Percentiles rank a stretch among this genome's conserved stretches.
These are phyloP conservation scores for Botrytis porri DNA, from an alignment of 2,329 filamentous ascomycete genomes.

Conservation along the genomic window DNA sequence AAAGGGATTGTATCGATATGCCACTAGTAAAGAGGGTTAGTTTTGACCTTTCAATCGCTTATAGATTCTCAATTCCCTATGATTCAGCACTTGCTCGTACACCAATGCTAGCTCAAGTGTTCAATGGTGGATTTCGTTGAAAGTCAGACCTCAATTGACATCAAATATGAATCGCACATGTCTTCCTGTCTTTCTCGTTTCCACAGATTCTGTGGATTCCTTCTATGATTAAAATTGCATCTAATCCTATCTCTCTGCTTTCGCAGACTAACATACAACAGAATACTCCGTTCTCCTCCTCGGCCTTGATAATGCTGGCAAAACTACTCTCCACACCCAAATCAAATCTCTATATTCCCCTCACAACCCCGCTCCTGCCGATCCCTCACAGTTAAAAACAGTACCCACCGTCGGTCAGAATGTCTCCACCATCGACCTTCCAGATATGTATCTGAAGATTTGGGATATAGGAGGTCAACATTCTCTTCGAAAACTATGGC, in stretches of 20 bases:
- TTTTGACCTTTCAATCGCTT: conserved; percentile 28
- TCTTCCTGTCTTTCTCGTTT: background rate
- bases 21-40: conserved; percentile 91
- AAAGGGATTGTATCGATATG: conserved; percentile 91
- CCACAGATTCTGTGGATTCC: too few species aligned
- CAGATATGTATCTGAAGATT: conserved; percentile 96
- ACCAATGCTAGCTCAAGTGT: background rate
- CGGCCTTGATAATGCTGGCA: conserved; percentile 96
- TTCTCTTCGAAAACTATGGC: conserved; percentile 85
- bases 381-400: conserved; percentile 67
- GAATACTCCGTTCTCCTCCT: conserved; percentile 97
- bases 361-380: conserved; percentile 55
- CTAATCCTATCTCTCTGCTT: background rate
- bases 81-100: background rate
- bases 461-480: conserved; percentile 98
- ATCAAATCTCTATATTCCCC: conserved; percentile 84
- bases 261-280: conserved; percentile 39
- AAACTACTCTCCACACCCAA: conserved; percentile 96
- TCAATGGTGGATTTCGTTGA: background rate
- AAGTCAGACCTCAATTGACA: background rate
- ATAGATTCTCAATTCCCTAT: background rate
- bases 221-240: background rate
- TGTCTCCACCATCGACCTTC: conserved; percentile 83
- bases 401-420: conserved; percentile 98
- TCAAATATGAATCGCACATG: background rate